A percentile compares a stretch with the other conserved stretches of the same genome.
phyloP scores from a whole-genome alignment of 768 basidiomycete genomes.

The Amanita polypyramis region DNA sequence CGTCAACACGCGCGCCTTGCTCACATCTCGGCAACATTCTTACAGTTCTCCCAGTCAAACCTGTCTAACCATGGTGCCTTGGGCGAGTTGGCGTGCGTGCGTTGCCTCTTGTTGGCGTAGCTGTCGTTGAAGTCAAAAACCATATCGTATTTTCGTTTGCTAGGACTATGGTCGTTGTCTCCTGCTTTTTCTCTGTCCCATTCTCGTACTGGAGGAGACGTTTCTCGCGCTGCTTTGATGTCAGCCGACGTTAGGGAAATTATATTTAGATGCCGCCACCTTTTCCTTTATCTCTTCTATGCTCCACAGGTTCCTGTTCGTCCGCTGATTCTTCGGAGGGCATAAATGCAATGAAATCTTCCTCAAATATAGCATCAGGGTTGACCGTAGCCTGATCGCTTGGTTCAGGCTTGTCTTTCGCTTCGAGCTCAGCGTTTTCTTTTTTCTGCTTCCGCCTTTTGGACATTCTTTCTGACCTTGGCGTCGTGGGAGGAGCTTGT shows the following conservation, averaged over 20 bases:
- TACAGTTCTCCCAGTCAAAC: slow-evolving; percentile 64
- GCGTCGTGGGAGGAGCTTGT: neutral
- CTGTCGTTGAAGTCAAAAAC: slow-evolving; percentile 35
- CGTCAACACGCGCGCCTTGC: slow-evolving; percentile 18
- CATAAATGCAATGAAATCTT: slow-evolving; percentile 13
- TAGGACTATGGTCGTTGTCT: slow-evolving; percentile 14
- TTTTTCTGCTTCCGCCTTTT: neutral
- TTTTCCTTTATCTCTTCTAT: slow-evolving; percentile 4
- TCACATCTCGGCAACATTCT: slow-evolving; percentile 78
- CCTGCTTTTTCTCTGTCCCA: slow-evolving; percentile 27
- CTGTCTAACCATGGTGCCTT: slow-evolving; percentile 62
- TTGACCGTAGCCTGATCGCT: neutral
- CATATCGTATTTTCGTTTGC: slow-evolving; percentile 38
- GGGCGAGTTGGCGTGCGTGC: slow-evolving; percentile 38
- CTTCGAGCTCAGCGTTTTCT: neutral
- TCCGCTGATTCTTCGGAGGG: slow-evolving; percentile 10
- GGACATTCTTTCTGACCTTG: neutral
- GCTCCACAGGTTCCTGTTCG: neutral
- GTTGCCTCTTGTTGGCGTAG: slow-evolving; percentile 42
- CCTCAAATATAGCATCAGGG: neutral
- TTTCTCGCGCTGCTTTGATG: neutral
- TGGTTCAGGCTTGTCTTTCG: neutral
- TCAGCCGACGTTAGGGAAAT: neutral
- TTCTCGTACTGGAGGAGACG: slow-evolving; percentile 19
- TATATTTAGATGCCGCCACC: neutral